Evolutionary conservation across 2,329 filamentous ascomycete species (phyloP), one percentile per base, ranked within the genome.

Genomic region (Hymenoscyphus occultus): DNA sequence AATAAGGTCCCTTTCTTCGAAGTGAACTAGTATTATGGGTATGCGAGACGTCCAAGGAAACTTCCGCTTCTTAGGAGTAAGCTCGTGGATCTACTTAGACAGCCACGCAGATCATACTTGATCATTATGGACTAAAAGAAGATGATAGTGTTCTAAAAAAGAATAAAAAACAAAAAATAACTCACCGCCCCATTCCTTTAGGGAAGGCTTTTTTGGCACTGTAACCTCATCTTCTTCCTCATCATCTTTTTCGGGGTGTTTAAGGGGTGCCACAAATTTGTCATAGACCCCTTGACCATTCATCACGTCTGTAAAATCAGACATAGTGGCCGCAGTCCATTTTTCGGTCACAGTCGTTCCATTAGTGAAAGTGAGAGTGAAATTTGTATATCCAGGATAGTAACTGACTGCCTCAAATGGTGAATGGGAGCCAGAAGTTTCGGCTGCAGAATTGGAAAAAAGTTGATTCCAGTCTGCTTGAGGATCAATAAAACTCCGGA

Each of bases 331-430:
- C 28, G 12, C 39, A 19, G 22, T 0, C 45, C n/a, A 51, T 22
- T 12, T 16, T 2, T 28, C 7, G 4, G 61, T n/a, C 12, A 39
- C 56, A 5, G 61, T 65, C 0, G 76, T 77, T 16, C 77, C 77
- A 56, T 79, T 79, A 14, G 74, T 76, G 65, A 78, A 78, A 1
- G 70, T 71, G 35, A 77, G 69, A 0, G 72, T 74, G 5, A 74
- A 76, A 7, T 64, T 66, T 16, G 31, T 9, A 32, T 7, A n/a
- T 13, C 28, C 42, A 12, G 56, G 48, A 35, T 59, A 60, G 3
- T 1, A 5, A 40, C 9, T 6, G n/a, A 14, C 2, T 9, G 4
- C 5, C 12, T n/a, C 22, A 32, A 51, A 14, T 2, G 6, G 32
- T 1, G 10, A 5, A 19, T 9, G 13, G 2, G 6, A 14, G 16